Evolutionary conservation across 805 yeast species (phyloP).

Genomic region (Ogataea trehalophila): DNA sequence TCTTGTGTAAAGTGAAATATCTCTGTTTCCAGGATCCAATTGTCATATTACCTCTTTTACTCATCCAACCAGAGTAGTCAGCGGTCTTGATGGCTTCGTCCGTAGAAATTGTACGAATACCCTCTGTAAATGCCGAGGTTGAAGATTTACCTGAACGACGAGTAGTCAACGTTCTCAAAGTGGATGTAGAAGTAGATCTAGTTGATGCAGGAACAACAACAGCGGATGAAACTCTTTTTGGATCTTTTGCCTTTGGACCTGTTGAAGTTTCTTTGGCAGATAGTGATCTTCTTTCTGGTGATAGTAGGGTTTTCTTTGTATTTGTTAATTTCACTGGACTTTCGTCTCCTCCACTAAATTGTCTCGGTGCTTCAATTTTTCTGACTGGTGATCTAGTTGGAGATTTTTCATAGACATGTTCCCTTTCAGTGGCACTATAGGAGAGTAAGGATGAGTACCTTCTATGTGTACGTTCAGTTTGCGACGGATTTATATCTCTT

Average conservation of each 20-base stretch:
- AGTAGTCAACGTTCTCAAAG: conserved; percentile 39
- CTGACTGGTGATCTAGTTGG: conserved; percentile 14
- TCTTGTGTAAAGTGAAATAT: conserved; percentile 83
- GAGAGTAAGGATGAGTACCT: conserved; percentile 59
- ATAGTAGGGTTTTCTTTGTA: conserved; percentile 6
- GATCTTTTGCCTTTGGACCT: conserved; percentile 19
- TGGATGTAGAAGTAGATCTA: conserved; percentile 33
- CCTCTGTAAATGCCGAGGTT: conserved; percentile 83
- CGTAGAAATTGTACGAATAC: conserved; percentile 72
- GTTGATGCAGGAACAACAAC: conserved; percentile 8
- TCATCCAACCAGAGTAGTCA: conserved; percentile 90
- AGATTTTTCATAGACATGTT: conserved; percentile 15
- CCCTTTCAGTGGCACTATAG: conserved; percentile 26
- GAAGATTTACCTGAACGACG: conserved; percentile 47
- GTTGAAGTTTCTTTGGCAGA: conserved; percentile 40
- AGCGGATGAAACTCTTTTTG: conserved; percentile 40
- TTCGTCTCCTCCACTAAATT: conserved; percentile 11
- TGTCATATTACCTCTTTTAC: conserved; percentile 80
- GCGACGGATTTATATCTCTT: conserved; percentile 10
- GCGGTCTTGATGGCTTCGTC: conserved; percentile 74
- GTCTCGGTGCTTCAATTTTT: conserved; percentile 5
- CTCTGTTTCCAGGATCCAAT: conserved; percentile 91
- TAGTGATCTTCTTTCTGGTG: conserved; percentile 43
- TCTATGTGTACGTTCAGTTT: conserved; percentile 33
- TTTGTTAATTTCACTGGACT: conserved; percentile 12